A percentile compares a stretch with the other conserved stretches of the same genome.
These are phyloP conservation scores for Chytriomyces sp. DNA, from an alignment of 192 early-diverging fungal genomes.

Conservation along the genomic window DNA sequence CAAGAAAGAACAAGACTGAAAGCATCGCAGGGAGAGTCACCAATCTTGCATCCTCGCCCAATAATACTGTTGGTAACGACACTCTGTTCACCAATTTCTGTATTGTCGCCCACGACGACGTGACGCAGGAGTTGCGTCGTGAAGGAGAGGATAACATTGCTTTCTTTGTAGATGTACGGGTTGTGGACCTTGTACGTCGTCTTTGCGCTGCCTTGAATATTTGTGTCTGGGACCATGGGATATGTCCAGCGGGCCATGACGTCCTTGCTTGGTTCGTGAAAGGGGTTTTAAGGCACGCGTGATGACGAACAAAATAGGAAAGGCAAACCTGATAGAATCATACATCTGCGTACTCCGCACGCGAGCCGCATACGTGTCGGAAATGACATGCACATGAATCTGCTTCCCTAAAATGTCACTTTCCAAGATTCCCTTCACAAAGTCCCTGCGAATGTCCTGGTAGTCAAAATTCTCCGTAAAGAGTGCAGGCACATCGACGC, in stretches of 20 bases:
- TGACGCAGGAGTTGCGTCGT: constrained; percentile 68
- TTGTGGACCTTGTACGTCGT: constrained; percentile 73
- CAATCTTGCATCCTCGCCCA: constrained; percentile 78
- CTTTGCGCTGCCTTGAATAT: constrained; percentile 53
- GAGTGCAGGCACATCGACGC: constrained; percentile 83
- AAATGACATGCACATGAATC: constrained; percentile 80
- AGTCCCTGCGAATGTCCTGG: constrained; percentile 86
- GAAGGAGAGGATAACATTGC: constrained; percentile 69
- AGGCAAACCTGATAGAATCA: constrained; percentile 66
- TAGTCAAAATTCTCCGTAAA: constrained; percentile 99
- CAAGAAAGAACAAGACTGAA: not conserved
- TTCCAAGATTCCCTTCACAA: constrained; percentile 85
- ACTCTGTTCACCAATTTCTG: constrained; percentile 74
- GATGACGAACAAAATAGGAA: constrained; percentile 1
- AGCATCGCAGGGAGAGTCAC: not conserved
- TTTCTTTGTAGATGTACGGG: constrained; percentile 85
- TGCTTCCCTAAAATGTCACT: constrained; percentile 86
- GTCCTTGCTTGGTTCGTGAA: constrained; percentile 64
- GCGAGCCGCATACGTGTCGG: constrained; percentile 67
- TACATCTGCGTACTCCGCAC: constrained; percentile 74
- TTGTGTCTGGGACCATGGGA: constrained; percentile 91
- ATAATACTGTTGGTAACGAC: constrained; percentile 78
- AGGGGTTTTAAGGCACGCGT: not conserved
- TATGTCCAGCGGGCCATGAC: constrained; percentile 91
- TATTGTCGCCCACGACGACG: constrained; percentile 78